phyloP scores from a whole-genome alignment of 441 rosid species.

The Populus hybrid region DNA sequence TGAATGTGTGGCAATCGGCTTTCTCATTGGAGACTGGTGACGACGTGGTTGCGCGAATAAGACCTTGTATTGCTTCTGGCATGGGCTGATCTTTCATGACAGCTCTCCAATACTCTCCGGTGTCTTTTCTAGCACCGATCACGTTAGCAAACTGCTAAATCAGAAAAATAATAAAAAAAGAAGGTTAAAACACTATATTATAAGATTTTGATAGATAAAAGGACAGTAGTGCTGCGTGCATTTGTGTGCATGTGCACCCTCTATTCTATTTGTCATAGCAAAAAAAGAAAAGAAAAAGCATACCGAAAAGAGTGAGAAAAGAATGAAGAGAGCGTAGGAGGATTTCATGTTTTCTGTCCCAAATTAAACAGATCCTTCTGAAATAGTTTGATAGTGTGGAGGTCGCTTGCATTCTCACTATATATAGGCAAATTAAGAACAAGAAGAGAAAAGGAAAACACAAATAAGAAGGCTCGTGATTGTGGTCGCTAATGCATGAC shows the following conservation, averaged over 20 bases:
- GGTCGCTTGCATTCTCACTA: not conserved
- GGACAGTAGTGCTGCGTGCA: no score
- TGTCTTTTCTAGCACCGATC: conserved; percentile 31
- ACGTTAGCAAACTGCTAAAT: not conserved
- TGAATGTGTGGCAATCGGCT: conserved; percentile 9
- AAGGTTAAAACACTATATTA: no score
- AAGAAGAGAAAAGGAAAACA: not conserved
- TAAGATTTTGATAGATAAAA: no score
- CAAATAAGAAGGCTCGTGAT: not conserved
- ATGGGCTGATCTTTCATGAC: conserved; percentile 24
- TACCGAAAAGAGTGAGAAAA: conserved; percentile 21
- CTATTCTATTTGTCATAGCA: not conserved
- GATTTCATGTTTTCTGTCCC: conserved; percentile 4
- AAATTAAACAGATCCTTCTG: no score
- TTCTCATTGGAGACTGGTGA: conserved; percentile 2
- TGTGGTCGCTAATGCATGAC: not conserved
- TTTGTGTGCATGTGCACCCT: no score
- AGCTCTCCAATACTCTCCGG: conserved; percentile 28
- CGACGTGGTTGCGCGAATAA: not conserved
- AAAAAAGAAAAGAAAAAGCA: not conserved
- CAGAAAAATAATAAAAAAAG: not conserved
- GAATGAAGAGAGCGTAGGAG: not conserved
- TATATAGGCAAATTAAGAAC: not conserved
- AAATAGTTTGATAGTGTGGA: no score
- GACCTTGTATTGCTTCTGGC: conserved; percentile 25